Evolutionary conservation across 352 stramenopile genomes (phyloP).

Genomic region (Phytophthora pinifolia): DNA sequence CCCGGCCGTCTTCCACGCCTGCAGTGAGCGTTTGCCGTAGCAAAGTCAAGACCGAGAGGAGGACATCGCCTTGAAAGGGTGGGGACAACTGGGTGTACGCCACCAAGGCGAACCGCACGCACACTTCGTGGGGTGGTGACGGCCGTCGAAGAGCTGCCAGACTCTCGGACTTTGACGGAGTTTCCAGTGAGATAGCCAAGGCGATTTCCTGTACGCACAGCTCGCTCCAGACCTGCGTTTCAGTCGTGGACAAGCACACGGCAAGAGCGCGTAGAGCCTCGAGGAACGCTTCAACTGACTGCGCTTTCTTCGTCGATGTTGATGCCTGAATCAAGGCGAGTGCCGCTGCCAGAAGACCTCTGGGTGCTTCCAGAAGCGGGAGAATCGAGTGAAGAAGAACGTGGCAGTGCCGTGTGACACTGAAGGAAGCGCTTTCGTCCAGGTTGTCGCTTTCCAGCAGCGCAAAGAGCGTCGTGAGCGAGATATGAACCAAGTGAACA

Average conservation of each 20-base stretch:
- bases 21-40: conserved; percentile 34
- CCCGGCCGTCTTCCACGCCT: conserved; percentile 10
- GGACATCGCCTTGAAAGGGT: conserved; percentile 60
- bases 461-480: conserved; percentile 26
- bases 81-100: conserved; percentile 48
- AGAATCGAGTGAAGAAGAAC: conserved; percentile 53
- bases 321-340: conserved; percentile 19
- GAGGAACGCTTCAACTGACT: conserved; percentile 12
- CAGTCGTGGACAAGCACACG: conserved; percentile 28
- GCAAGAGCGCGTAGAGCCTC: conserved; percentile 28
- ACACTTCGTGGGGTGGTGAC: conserved; percentile 23
- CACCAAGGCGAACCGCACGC: conserved; percentile 56
- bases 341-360: conserved; percentile 11
- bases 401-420: conserved; percentile 42
- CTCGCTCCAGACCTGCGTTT: conserved; percentile 48
- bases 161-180: background rate
- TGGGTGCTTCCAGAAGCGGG: conserved; percentile 31
- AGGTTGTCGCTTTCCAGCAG: conserved; percentile 13
- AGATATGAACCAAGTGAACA: conserved; percentile 28
- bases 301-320: conserved; percentile 2
- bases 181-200: conserved; percentile 37
- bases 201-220: conserved; percentile 62
- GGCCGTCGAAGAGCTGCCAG: conserved; percentile 5
- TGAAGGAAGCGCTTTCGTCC: conserved; percentile 21
- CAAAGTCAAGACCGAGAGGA: conserved; percentile 56